These are phyloP conservation scores for Trichoderma sp. DNA, from an alignment of 2,329 filamentous ascomycete species.

Conservation along the genomic window DNA sequence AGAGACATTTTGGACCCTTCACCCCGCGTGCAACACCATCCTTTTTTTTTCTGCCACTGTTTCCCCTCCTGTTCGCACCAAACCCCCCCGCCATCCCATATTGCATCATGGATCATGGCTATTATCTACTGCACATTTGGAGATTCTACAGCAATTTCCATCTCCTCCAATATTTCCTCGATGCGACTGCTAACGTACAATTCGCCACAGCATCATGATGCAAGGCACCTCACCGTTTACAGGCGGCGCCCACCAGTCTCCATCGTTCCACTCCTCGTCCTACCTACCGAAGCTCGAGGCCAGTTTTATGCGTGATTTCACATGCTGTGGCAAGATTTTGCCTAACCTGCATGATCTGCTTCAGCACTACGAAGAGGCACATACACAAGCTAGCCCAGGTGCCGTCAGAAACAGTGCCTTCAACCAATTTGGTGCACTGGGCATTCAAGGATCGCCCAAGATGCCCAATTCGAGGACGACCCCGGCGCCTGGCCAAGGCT, in stretches of 20 bases:
- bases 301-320: slow-evolving; percentile 96
- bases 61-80: not conserved
- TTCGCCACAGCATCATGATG: slow-evolving; percentile 76
- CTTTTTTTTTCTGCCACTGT: not conserved
- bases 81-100: not conserved
- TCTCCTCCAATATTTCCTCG: not conserved
- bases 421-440: slow-evolving; percentile 39
- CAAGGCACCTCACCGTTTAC: slow-evolving; percentile 87
- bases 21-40: slow-evolving; percentile 3
- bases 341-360: slow-evolving; percentile 91
- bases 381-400: slow-evolving; percentile 65
- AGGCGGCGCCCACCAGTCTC: slow-evolving; percentile 69
- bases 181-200: not conserved
- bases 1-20: slow-evolving; percentile 15
- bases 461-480: slow-evolving; percentile 35
- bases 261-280: slow-evolving; percentile 93
- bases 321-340: slow-evolving; percentile 85
- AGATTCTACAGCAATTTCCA: not conserved
- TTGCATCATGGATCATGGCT: slow-evolving; percentile 1
- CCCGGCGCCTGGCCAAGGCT: slow-evolving; percentile 31
- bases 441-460: slow-evolving; percentile 33
- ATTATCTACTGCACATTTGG: not conserved
- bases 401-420: slow-evolving; percentile 41
- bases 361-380: slow-evolving; percentile 94
- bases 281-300: slow-evolving; percentile 96